These are phyloP conservation scores for Euphorbia schlechtendalii DNA, from an alignment of 441 rosid species.

Conservation along the genomic window DNA sequence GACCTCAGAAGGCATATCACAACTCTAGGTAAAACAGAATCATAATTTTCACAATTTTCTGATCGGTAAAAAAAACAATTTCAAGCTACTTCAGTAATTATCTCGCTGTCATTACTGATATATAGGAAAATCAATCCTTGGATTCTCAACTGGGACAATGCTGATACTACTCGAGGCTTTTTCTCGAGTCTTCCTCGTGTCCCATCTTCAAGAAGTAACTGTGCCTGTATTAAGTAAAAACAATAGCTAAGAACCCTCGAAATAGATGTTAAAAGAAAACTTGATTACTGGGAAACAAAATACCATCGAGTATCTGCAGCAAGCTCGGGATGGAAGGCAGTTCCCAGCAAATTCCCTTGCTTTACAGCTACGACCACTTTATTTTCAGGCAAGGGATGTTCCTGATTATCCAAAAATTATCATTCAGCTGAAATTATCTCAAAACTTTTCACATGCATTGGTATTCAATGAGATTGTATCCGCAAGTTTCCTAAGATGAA, in stretches of 20 bases:
- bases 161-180: conserved; percentile 39
- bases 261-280: background rate
- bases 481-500: background rate
- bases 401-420: conserved; percentile 32
- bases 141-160: conserved; percentile 37
- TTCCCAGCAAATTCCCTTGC: conserved; percentile 75
- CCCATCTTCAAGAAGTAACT: conserved; percentile 78
- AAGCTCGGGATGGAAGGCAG: conserved; percentile 95
- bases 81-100: background rate
- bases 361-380: conserved; percentile 78
- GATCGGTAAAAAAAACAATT: too few species aligned
- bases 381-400: conserved; percentile 50
- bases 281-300: background rate
- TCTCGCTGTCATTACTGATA: conserved; percentile 27
- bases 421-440: conserved; percentile 1
- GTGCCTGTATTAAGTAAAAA: conserved; percentile 51
- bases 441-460: conserved; percentile 4
- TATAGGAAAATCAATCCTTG: conserved; percentile 68
- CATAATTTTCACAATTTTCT: background rate
- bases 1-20: background rate
- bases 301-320: conserved; percentile 91
- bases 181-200: conserved; percentile 38
- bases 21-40: background rate
- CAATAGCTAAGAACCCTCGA: conserved; percentile 17
- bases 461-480: background rate